Evolutionary conservation across 169 alveolate species (phyloP).

Genomic region (Eimeria praecox): DNA sequence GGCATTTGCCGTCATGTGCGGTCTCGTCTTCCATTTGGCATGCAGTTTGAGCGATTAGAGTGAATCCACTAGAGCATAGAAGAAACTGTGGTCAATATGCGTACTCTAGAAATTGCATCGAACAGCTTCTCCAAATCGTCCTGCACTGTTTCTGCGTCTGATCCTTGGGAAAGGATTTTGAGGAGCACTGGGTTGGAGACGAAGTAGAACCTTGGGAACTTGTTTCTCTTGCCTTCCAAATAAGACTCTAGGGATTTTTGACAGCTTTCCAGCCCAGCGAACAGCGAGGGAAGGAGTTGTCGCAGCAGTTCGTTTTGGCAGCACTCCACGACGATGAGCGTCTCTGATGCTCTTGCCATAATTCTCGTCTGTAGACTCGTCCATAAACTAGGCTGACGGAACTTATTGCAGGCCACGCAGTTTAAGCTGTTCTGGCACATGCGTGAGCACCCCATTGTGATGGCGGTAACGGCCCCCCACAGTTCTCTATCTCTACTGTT

Average conservation of each 20-base stretch:
- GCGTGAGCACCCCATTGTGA: neutral
- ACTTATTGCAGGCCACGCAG: neutral
- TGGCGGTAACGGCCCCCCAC: neutral
- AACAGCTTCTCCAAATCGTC: slow-evolving; percentile 97
- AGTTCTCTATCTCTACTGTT: neutral
- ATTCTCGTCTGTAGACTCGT: slow-evolving; percentile 87
- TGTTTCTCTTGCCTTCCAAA: slow-evolving; percentile 97
- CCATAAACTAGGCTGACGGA: neutral
- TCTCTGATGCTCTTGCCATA: slow-evolving; percentile 97
- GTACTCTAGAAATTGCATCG: slow-evolving; percentile 97
- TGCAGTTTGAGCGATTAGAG: neutral
- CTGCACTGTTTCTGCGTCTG: slow-evolving; percentile 97
- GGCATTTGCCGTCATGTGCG: neutral
- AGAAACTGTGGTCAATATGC: neutral
- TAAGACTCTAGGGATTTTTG: slow-evolving; percentile 97
- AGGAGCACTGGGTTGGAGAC: slow-evolving; percentile 97
- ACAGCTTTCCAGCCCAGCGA: slow-evolving; percentile 96
- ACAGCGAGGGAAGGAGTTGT: slow-evolving; percentile 95
- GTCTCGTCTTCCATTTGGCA: neutral
- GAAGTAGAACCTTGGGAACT: slow-evolving; percentile 98
- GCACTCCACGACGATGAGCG: slow-evolving; percentile 95
- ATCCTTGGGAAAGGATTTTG: slow-evolving; percentile 96
- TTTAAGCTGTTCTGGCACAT: neutral
- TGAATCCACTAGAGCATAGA: neutral
- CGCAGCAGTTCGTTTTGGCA: slow-evolving; percentile 97